Percentiles rank a stretch among this genome's conserved stretches.
phyloP scores from a whole-genome alignment of 257 asterid species.

The Galeopsis tetrahit region DNA sequence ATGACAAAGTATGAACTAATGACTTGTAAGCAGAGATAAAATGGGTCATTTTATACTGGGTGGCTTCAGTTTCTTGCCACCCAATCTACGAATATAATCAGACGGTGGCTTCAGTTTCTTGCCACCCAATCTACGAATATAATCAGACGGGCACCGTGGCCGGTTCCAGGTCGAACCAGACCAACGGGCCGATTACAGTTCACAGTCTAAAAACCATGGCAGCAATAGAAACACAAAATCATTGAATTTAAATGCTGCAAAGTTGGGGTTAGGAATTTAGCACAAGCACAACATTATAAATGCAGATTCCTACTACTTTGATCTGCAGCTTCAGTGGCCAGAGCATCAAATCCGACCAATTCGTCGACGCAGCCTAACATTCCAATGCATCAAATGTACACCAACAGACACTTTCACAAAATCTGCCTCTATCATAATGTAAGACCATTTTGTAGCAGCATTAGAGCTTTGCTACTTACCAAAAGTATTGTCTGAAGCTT shows the following conservation, averaged over 20 bases:
- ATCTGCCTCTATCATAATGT: constrained; percentile 15
- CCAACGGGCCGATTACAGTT: neutral
- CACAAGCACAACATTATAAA: neutral
- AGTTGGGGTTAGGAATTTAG: neutral
- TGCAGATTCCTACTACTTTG: neutral
- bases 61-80: too few relatives aligned
- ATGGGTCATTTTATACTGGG: neutral
- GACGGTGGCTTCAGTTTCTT: too few relatives aligned
- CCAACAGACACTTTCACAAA: constrained; percentile 8
- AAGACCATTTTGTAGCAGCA: constrained; percentile 12
- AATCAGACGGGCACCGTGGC: too few relatives aligned
- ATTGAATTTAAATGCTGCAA: constrained; percentile 1
- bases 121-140: too few relatives aligned
- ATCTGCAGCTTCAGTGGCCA: neutral
- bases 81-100: too few relatives aligned
- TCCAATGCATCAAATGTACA: constrained; percentile 20
- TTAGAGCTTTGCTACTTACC: constrained; percentile 23
- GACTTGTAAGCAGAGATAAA: neutral
- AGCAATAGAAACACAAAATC: neutral
- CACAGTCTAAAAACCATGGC: neutral
- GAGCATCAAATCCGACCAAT: neutral
- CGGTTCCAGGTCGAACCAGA: neutral
- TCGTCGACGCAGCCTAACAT: neutral
- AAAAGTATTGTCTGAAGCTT: neutral
- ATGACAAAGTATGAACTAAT: neutral